These are phyloP conservation scores for Ceratobasidium sp. DNA, from an alignment of 1,284 basidiomycete species.

Conservation along the genomic window DNA sequence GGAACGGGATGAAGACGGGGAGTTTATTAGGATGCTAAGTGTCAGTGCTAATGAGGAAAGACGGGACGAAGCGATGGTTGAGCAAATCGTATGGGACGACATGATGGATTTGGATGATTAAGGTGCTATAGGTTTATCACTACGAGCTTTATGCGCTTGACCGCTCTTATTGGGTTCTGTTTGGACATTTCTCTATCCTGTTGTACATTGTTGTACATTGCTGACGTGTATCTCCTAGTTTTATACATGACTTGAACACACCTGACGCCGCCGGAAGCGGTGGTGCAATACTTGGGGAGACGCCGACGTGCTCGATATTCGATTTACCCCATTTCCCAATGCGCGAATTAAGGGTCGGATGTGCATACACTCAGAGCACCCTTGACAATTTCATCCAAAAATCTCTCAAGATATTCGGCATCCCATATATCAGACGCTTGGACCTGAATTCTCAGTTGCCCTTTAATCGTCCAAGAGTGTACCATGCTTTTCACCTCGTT, in stretches of 20 bases:
- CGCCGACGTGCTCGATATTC: too few species aligned
- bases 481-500: slow-evolving; percentile 15
- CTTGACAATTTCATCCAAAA: slow-evolving; percentile 34
- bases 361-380: slow-evolving; percentile 38
- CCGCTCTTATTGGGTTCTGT: not conserved
- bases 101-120: slow-evolving; percentile 45
- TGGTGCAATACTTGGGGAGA: too few species aligned
- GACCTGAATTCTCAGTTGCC: slow-evolving; percentile 22
- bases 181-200: not conserved
- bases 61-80: not conserved
- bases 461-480: slow-evolving; percentile 26
- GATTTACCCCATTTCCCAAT: not conserved
- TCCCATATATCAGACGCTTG: slow-evolving; percentile 43
- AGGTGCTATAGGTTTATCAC: not conserved
- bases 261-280: not conserved
- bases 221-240: slow-evolving; percentile 20
- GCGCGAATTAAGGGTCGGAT: not conserved
- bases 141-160: not conserved
- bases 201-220: slow-evolving; percentile 5
- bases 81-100: slow-evolving; percentile 42
- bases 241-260: not conserved
- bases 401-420: slow-evolving; percentile 15
- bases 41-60: not conserved
- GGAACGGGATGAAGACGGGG: slow-evolving; percentile 34
- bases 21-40: slow-evolving; percentile 16